Evolutionary conservation across 306 rosid species (phyloP), one percentile per base, ranked within the genome.

Genomic region (Oemleria cerasiformis): DNA sequence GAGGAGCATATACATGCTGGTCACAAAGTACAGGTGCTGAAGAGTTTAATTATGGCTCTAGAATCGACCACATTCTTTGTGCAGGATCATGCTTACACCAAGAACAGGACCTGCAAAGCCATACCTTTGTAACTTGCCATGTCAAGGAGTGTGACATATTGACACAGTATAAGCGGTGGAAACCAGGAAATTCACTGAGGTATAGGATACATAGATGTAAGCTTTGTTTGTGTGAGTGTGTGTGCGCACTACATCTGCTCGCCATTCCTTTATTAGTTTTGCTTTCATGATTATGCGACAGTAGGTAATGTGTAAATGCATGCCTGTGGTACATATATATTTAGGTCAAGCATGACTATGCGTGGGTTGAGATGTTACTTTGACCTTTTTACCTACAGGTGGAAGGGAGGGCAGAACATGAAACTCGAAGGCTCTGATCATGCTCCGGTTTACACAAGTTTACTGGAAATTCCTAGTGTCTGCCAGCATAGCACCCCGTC

Each of bases 401-500:
- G 97, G 97, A 94, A 94, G 78, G 97, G 78, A 79, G 92, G 91
- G 54, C 89, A 71, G 63, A 84, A 84, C 71, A 30, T 79, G 73
- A 94, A 89, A 75, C 85, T 92, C 49, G 96, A 94, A 87, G 97
- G 97, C 64, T 94, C 98, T 43, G 97, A 94, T 81, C 98, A 94
- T 82, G 98, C 98, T 75, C 97, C 98, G 5, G 95, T 94, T 83
- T 86, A 59, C 78, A 43, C 83, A 60, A 80, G 78, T 65, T 85
- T 94, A 25, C 61, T 72, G 62, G 96, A 86, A 83, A 79, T 91
- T 64, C 96, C 92, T 30, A 83, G 79, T 38, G 79, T 78, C 68
- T 67, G 83, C 68, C 82, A 74, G 66, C 98, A 94, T 75, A 91
- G 80, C 74, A 89, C 96, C 59, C 91, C 97, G 30, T 70, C 88